Conservation (phyloP, 106 monocot species). For the Xerophyta viscosa region DNA sequence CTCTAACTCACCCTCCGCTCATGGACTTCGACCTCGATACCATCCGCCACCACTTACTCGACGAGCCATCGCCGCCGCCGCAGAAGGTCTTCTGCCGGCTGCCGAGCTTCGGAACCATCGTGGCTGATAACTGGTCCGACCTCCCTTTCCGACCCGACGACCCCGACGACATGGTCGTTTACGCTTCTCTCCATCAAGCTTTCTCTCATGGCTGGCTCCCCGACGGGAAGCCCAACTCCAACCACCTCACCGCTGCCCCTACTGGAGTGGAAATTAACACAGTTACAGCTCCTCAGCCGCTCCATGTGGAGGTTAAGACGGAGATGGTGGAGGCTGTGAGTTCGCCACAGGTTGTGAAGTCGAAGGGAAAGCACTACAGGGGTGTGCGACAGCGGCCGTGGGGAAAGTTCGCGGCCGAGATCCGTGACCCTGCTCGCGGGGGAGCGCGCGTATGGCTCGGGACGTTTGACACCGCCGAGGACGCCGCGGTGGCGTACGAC, state of each 20-base stretch:
- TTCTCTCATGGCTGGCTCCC: slow-evolving; percentile 69
- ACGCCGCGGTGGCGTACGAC: slow-evolving; percentile 63
- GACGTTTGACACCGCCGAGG: slow-evolving; percentile 50
- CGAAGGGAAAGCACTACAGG: slow-evolving; percentile 70
- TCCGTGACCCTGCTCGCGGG: slow-evolving; percentile 65
- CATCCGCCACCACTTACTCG: slow-evolving; percentile 33
- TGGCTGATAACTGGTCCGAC: slow-evolving; percentile 60
- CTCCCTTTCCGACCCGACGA: slow-evolving; percentile 74
- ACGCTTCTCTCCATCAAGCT: slow-evolving; percentile 60
- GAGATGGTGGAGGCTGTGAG: not conserved
- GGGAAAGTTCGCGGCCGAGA: slow-evolving; percentile 64
- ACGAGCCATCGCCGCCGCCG: slow-evolving; percentile 9
- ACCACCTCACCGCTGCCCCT: no score
- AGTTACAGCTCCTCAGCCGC: slow-evolving; percentile 8
- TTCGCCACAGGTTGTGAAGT: not conserved
- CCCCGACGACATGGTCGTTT: slow-evolving; percentile 86
- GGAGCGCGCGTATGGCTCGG: slow-evolving; percentile 75
- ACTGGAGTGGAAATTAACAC: not conserved
- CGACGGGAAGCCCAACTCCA: not conserved
- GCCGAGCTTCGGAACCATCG: slow-evolving; percentile 60
- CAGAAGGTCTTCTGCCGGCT: slow-evolving; percentile 25
- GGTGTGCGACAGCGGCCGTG: slow-evolving; percentile 68
- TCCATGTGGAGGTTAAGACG: not conserved
- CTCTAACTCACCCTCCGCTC: not conserved
- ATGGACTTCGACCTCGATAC: slow-evolving; percentile 18